Evolutionary conservation across 106 monocot genomes (phyloP).

Genomic region (Dioscorea zingiberensis): DNA sequence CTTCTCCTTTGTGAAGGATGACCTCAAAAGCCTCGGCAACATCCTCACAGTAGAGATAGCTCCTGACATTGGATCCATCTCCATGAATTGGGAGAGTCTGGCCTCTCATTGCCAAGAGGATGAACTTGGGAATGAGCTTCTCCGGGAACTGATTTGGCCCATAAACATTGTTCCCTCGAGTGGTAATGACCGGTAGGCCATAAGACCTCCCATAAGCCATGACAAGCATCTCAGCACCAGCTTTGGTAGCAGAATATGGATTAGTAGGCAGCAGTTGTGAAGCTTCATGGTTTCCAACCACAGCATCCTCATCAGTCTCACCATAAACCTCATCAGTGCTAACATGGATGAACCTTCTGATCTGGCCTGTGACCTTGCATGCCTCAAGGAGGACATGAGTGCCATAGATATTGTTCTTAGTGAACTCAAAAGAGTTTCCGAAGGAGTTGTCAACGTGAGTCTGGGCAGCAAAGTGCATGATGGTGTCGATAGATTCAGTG

Average conservation of each 20-base stretch:
- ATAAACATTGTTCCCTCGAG: constrained; percentile 1
- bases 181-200: constrained; percentile 1
- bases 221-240: constrained; percentile 30
- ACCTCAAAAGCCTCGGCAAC: constrained; percentile 12
- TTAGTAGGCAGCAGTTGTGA: constrained; percentile 27
- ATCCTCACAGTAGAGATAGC: constrained; percentile 11
- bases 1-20: constrained; percentile 11
- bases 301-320: constrained; percentile 30
- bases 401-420: constrained; percentile 20
- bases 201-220: constrained; percentile 14
- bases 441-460: constrained; percentile 32
- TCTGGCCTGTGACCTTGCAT: not conserved
- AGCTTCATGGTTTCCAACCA: constrained; percentile 31
- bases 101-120: constrained; percentile 8
- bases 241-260: constrained; percentile 31
- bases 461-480: constrained; percentile 37
- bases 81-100: constrained; percentile 1
- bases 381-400: constrained; percentile 6
- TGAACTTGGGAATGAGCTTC: constrained; percentile 10
- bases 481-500: constrained; percentile 28
- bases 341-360: not conserved
- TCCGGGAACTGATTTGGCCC: constrained; percentile 12
- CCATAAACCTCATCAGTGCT: constrained; percentile 20
- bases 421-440: constrained; percentile 30
- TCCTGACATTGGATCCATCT: constrained; percentile 4